Evolutionary conservation across 805 yeast genomes (phyloP).

Genomic region (Sugiyamaella qingdaonensis): DNA sequence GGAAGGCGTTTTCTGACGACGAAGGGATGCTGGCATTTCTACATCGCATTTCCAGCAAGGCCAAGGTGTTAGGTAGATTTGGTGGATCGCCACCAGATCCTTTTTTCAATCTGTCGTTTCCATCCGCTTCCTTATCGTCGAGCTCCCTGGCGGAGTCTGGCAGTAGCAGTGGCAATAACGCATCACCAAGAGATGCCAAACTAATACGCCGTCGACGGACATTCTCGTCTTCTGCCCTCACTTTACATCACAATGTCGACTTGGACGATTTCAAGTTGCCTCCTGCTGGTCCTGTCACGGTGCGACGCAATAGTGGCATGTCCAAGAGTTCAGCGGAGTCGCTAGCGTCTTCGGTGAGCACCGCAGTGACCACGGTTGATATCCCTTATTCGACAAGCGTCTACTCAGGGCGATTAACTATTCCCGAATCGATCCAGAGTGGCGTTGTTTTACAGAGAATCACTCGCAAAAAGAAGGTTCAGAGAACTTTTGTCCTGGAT

Average conservation of each 20-base stretch:
- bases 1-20: neutral
- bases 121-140: neutral
- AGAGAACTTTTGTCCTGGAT: conserved; percentile 54
- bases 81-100: conserved; percentile 2
- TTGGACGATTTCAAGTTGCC: conserved; percentile 13
- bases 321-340: conserved; percentile 14
- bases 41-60: conserved; percentile 9
- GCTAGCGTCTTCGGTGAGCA: conserved; percentile 2
- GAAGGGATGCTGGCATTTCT: conserved; percentile 4
- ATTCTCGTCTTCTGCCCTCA: conserved; percentile 9
- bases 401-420: conserved; percentile 27
- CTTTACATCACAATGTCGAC: neutral
- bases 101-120: neutral
- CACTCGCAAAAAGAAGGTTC: conserved; percentile 64
- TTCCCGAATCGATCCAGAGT: conserved; percentile 45
- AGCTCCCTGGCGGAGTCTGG: neutral
- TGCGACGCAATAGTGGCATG: conserved; percentile 16
- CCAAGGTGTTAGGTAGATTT: neutral
- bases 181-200: neutral
- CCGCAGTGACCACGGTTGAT: neutral
- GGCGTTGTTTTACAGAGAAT: conserved; percentile 66
- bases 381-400: neutral
- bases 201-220: conserved; percentile 1
- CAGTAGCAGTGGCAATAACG: neutral
- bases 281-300: conserved; percentile 17